Base-by-base conservation (phyloP, 192 early-diverging fungal genomes). In the Coemansia sp. region DNA sequence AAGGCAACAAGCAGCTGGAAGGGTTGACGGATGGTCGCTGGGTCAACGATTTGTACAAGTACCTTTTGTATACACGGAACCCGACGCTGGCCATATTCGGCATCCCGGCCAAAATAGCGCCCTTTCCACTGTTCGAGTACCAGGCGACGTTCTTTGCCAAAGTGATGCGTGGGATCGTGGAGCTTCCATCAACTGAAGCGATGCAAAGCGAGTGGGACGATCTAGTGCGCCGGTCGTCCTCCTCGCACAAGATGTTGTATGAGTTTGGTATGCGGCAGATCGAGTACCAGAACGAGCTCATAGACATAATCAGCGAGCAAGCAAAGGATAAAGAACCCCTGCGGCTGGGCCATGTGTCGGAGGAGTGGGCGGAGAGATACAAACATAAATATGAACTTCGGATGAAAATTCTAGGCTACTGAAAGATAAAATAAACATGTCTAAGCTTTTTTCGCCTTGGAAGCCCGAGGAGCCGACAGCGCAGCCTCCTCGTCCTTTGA, bases 41-140 rank as follows among this genome's bases (percentile, higher is more conserved):
- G 9, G 77, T 86, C 15, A 45, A 65, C 21, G 66, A 85, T 38
- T 41, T 90, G 33, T 86, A 81, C 65, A 66, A 76, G 30, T 70
- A 76, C 33, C 48, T 85, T 5, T 64, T 89, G 34, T 87, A 84
- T 38, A 72, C 71, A 6, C 43, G 63, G 14, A 87, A 89, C 66
- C 83, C 85, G 7, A 79, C 85, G 0, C 69, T 90, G 11, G 80
- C 81, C 2, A 86, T 91, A 41, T 48, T 91, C 7, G 88, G 87
- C 0, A 33, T 89, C 6, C 90, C 90, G 8, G 74, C 71, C 45
- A 83, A 75, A 15, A 70, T 89, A 0, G 77, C 75, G 18, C 89
- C 90, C 52, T 85, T 91, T 38, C 88, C 88, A 6, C 57, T 91
- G 0, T 85, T 78, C 57, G 87, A 89, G 76, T 66, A 80, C 9